Percentiles rank a stretch among this genome's conserved stretches.
Evolutionary conservation across 805 yeast genomes (phyloP).

Genomic region (Torulaspora franciscae): DNA sequence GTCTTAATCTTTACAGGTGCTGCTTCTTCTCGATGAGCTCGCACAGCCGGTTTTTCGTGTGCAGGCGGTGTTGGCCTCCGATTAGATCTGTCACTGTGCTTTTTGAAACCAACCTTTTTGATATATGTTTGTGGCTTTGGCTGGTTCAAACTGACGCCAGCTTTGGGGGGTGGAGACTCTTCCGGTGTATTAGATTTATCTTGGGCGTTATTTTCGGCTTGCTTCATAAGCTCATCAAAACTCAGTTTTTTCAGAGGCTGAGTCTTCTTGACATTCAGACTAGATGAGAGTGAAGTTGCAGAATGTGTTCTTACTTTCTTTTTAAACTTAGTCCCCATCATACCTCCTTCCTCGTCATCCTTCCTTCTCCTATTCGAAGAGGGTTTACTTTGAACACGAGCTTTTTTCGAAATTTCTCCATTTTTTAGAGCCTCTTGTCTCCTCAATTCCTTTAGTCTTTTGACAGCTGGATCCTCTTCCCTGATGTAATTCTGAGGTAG

Average conservation of each 20-base stretch:
- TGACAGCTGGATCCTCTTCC: slow-evolving; percentile 64
- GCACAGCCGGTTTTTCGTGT: not conserved
- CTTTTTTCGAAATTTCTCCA: slow-evolving; percentile 37
- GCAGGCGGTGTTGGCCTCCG: slow-evolving; percentile 1
- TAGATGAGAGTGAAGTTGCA: not conserved
- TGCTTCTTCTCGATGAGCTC: not conserved
- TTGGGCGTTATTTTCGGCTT: slow-evolving; percentile 42
- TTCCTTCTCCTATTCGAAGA: slow-evolving; percentile 11
- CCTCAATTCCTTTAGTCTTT: slow-evolving; percentile 61
- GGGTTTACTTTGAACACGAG: slow-evolving; percentile 6
- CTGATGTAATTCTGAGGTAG: slow-evolving; percentile 32
- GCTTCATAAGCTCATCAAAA: slow-evolving; percentile 54
- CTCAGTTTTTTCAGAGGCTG: slow-evolving; percentile 42
- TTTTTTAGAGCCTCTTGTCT: slow-evolving; percentile 47
- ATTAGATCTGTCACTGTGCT: not conserved
- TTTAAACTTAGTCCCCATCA: slow-evolving; percentile 23
- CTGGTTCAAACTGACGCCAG: not conserved
- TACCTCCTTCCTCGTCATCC: slow-evolving; percentile 14
- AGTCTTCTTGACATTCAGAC: slow-evolving; percentile 6
- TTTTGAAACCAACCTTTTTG: slow-evolving; percentile 20
- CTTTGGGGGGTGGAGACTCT: slow-evolving; percentile 4
- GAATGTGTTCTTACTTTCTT: slow-evolving; percentile 12
- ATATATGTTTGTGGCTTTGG: slow-evolving; percentile 3
- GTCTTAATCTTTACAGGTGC: slow-evolving; percentile 14
- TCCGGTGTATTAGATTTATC: slow-evolving; percentile 9